A percentile compares a stretch with the other conserved stretches of the same genome.
Evolutionary conservation across 1,284 basidiomycete genomes (phyloP).

Genomic region (Ustilago xerochloae): DNA sequence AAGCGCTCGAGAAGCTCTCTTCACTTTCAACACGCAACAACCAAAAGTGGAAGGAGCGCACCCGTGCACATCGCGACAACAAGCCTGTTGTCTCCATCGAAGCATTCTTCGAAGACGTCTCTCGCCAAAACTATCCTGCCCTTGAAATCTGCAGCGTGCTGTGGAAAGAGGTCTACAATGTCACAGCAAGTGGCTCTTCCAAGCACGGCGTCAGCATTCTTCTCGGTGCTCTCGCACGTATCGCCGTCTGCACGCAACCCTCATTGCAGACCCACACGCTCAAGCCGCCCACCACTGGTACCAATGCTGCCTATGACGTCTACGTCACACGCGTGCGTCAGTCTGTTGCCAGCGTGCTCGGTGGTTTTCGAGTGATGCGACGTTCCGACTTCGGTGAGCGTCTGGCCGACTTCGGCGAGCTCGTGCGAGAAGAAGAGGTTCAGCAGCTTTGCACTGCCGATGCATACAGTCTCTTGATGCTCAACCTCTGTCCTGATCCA

Average conservation of each 20-base stretch:
- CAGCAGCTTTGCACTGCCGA: conserved; percentile 49
- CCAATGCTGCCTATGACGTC: conserved; percentile 23
- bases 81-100: conserved; percentile 15
- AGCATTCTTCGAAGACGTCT: conserved; percentile 24
- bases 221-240: conserved; percentile 37
- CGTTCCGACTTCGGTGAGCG: conserved; percentile 35
- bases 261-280: conserved; percentile 48
- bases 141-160: conserved; percentile 43
- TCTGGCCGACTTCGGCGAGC: conserved; percentile 50
- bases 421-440: conserved; percentile 37
- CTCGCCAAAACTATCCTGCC: conserved; percentile 24
- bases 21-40: conserved; percentile 27
- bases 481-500: conserved; percentile 54
- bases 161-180: conserved; percentile 48
- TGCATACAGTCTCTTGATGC: conserved; percentile 43
- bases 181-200: conserved; percentile 15
- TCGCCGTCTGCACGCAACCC: conserved; percentile 40
- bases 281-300: conserved; percentile 19
- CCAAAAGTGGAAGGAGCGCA: conserved; percentile 22
- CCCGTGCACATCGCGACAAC: conserved; percentile 19
- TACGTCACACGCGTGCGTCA: conserved; percentile 45
- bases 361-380: conserved; percentile 39
- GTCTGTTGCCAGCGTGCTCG: conserved; percentile 36
- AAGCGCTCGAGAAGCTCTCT: conserved; percentile 32
- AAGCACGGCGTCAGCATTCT: conserved; percentile 42